Evolutionary conservation across 768 basidiomycete genomes (phyloP), one percentile per base, ranked within the genome.

Genomic region (Russula sp.): DNA sequence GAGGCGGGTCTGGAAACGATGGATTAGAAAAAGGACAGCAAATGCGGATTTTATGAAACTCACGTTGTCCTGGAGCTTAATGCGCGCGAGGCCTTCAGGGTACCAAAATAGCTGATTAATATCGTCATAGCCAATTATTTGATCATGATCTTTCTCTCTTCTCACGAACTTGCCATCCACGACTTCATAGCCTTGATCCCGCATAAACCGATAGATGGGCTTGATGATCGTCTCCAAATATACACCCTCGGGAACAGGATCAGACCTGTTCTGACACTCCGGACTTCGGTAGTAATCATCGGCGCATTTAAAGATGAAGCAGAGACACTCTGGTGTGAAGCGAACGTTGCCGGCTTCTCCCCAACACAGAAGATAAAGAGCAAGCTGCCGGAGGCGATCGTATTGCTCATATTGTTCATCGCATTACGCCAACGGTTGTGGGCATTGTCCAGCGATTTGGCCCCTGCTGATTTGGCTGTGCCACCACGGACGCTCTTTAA

Each of bases 91-190:
- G 57, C 97, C 97, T 75, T 99, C 97, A 3, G 97, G 97, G 75
- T 98, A 99, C 97, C 97, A 99, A 78, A 99, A 99, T 26, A 98
- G 79, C 72, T 99, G 97, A 75, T 99, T 99, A 78, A 99, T 92
- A 74, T 99, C 97, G 75, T 99, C 97, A 73, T 99, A 99, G n/a
- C 97, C 97, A 70, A 98, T 94, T 73, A 98, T 92, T 70, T 93
- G 80, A 65, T 94, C 85, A 76, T 98, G 97, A 71, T 98, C 97
- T 76, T 83, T 91, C 81, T 98, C 97, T 73, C 87, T 85, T 63
- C 93, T 80, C 30, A 98, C 89, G 75, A 96, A 98, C 75, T 95
- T 95, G 52, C 93, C 95, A 67, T 98, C 96, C 16, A 89, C 80
- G 61, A 92, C 90, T 74, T 99, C 95, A 76, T 98, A 99, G 0